A percentile compares a stretch with the other conserved stretches of the same genome.
phyloP scores from a whole-genome alignment of 2,329 filamentous ascomycete species.

The Hortaea werneckii region DNA sequence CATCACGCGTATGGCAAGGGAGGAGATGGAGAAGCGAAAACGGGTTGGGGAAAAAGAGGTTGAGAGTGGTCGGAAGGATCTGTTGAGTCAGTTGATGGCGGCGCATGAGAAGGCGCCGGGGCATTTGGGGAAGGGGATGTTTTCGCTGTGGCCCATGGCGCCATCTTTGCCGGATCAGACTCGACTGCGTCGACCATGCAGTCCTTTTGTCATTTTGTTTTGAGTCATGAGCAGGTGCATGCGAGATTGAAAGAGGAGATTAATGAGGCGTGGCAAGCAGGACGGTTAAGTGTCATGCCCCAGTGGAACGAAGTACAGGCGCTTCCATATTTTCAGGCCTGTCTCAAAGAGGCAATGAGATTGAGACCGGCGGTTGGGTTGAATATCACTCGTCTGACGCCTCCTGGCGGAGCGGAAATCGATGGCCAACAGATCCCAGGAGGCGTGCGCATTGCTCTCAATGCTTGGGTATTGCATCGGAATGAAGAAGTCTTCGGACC shows the following conservation, averaged over 20 bases:
- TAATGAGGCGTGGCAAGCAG: slow-evolving; percentile 9
- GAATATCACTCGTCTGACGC: slow-evolving; percentile 44
- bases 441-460: slow-evolving; percentile 44
- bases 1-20: slow-evolving; percentile 43
- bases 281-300: slow-evolving; percentile 17
- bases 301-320: slow-evolving; percentile 34
- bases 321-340: slow-evolving; percentile 47
- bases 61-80: slow-evolving; percentile 34
- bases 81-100: slow-evolving; percentile 43
- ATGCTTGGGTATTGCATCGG: slow-evolving; percentile 45
- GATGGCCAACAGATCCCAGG: slow-evolving; percentile 43
- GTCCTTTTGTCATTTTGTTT: slow-evolving; percentile 44
- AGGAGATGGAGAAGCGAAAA: slow-evolving; percentile 38
- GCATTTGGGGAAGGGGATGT: slow-evolving; percentile 44
- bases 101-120: slow-evolving; percentile 43
- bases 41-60: slow-evolving; percentile 39
- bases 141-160: slow-evolving; percentile 48
- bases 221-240: slow-evolving; percentile 37
- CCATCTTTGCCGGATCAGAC: slow-evolving; percentile 50
- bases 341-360: slow-evolving; percentile 47
- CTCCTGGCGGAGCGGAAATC: slow-evolving; percentile 42
- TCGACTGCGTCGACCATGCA: slow-evolving; percentile 52
- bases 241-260: slow-evolving; percentile 39
- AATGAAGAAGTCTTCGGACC: slow-evolving; percentile 40
- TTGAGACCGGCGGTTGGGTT: slow-evolving; percentile 47